Conservation (phyloP, 108 stramenopile genomes). For the Craspedostauros australis region DNA sequence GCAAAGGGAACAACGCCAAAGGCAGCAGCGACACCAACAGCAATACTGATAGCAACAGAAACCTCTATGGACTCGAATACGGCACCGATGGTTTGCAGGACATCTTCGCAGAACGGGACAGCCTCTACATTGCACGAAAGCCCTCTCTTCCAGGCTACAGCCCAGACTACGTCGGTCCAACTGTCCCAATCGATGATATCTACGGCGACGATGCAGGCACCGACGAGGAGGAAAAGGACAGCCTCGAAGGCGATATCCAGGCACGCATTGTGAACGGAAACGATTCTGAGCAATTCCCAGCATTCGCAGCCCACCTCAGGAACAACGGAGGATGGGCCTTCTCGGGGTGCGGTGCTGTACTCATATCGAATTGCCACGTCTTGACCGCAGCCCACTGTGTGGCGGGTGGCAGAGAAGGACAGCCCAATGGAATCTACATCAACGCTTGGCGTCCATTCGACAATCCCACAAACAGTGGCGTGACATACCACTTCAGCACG, state of each 20-base stretch:
- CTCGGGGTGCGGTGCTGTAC: constrained; percentile 31
- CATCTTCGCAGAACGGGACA: not conserved
- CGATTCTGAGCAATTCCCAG: too few relatives aligned
- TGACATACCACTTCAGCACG: constrained; percentile 14
- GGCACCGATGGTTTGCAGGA: not conserved
- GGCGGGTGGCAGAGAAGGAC: constrained; percentile 4
- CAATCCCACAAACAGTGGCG: constrained; percentile 15
- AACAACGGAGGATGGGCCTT: constrained; percentile 9
- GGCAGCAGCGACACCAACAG: not conserved
- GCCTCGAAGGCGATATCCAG: too few relatives aligned
- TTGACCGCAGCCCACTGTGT: constrained; percentile 43
- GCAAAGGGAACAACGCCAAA: too few relatives aligned
- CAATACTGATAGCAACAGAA: not conserved
- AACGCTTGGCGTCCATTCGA: constrained; percentile 15
- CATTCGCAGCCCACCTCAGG: too few relatives aligned
- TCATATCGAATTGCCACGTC: constrained; percentile 39
- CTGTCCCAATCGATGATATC: too few relatives aligned
- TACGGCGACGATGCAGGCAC: too few relatives aligned
- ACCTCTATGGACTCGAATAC: not conserved
- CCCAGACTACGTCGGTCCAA: too few relatives aligned
- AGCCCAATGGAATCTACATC: constrained; percentile 14
- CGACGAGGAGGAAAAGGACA: too few relatives aligned
- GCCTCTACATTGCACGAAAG: too few relatives aligned
- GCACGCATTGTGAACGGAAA: too few relatives aligned
- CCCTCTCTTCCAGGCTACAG: too few relatives aligned